These are phyloP conservation scores for Cytospora piceae DNA, from an alignment of 2,329 filamentous ascomycete genomes.

Conservation along the genomic window DNA sequence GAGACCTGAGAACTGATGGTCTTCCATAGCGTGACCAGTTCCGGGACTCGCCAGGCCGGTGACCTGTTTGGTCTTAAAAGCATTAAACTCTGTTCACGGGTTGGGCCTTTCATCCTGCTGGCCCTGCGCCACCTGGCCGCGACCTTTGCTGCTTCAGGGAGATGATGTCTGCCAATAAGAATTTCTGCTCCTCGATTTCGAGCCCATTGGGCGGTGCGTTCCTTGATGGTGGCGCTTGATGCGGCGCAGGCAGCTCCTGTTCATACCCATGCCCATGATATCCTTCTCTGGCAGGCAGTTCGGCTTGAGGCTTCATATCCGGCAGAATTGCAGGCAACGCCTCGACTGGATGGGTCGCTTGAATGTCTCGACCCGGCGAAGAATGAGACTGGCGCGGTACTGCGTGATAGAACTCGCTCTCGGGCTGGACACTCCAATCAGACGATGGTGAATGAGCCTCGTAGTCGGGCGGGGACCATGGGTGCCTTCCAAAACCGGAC, in stretches of 20 bases:
- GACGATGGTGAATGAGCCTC: slow-evolving; percentile 22
- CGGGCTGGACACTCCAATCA: slow-evolving; percentile 24
- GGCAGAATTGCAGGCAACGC: slow-evolving; percentile 27
- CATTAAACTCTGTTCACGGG: neutral
- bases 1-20: neutral
- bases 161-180: slow-evolving; percentile 26
- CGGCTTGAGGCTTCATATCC: slow-evolving; percentile 28
- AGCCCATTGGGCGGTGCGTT: slow-evolving; percentile 24
- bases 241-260: slow-evolving; percentile 27
- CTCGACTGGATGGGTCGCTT: slow-evolving; percentile 12
- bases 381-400: neutral
- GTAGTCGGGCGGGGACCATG: slow-evolving; percentile 30
- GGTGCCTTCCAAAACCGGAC: slow-evolving; percentile 22
- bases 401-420: slow-evolving; percentile 15
- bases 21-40: neutral
- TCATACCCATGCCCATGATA: slow-evolving; percentile 24
- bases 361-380: neutral
- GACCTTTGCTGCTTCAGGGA: slow-evolving; percentile 21
- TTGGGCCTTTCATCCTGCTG: slow-evolving; percentile 21
- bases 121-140: slow-evolving; percentile 4
- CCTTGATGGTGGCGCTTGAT: slow-evolving; percentile 24
- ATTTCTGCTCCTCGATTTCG: slow-evolving; percentile 29
- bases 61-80: neutral
- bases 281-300: slow-evolving; percentile 26
- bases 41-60: neutral